These are phyloP conservation scores for Coemansia sp. DNA, from an alignment of 192 early-diverging fungal species.

Conservation along the genomic window DNA sequence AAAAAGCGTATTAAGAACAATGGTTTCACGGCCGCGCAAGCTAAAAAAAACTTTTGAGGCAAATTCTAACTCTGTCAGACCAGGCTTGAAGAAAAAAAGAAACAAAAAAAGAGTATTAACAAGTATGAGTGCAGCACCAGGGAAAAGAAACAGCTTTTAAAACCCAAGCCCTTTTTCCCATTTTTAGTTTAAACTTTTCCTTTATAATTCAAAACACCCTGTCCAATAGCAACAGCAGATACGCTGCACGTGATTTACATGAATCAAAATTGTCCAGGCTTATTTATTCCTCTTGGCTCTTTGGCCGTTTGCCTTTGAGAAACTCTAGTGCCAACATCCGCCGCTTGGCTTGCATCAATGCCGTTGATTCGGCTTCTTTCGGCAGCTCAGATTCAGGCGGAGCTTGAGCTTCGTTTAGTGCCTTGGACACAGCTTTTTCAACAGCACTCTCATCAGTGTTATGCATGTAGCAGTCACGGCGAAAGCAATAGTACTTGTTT, in stretches of 20 bases:
- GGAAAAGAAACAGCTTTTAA: not conserved
- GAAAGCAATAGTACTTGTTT: constrained; percentile 29
- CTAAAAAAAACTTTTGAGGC: not conserved
- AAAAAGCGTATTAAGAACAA: not conserved
- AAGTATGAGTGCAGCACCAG: not conserved
- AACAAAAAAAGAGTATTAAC: not conserved
- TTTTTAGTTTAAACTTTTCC: too few relatives aligned
- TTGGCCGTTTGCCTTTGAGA: constrained; percentile 11
- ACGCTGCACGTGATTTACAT: not conserved
- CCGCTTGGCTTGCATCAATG: constrained; percentile 25
- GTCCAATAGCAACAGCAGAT: not conserved
- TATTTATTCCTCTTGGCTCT: not conserved
- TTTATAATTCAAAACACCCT: too few relatives aligned
- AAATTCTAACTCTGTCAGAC: not conserved
- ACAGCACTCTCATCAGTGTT: constrained; percentile 5
- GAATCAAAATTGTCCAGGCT: not conserved
- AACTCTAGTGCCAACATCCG: constrained; percentile 25
- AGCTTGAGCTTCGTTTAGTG: not conserved
- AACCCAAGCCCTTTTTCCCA: too few relatives aligned
- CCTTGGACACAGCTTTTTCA: constrained; percentile 5
- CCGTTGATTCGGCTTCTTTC: not conserved
- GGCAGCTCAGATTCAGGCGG: not conserved
- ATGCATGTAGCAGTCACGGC: constrained; percentile 28
- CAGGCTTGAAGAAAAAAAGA: not conserved
- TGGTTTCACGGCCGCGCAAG: not conserved